Conservation (phyloP, 495 filamentous ascomycete species). For the Annulohypoxylon stygium region DNA sequence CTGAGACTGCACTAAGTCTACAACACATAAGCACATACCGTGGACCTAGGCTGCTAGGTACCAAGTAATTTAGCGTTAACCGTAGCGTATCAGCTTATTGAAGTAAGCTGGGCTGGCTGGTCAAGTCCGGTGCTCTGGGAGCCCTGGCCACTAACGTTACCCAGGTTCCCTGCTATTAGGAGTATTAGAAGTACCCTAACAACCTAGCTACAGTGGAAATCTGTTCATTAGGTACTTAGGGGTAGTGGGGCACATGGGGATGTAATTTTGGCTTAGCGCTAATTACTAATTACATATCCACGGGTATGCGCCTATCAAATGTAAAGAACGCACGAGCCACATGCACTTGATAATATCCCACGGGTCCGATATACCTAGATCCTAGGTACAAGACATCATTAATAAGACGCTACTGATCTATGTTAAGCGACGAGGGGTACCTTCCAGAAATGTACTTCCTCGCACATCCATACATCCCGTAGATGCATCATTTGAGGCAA, state of each 20-base stretch:
- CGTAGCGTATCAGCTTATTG: neutral
- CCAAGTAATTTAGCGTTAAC: neutral
- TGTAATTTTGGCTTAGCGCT: slow-evolving; percentile 6
- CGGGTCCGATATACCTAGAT: slow-evolving; percentile 6
- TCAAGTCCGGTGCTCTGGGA: slow-evolving; percentile 39
- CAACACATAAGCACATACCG: too few species aligned
- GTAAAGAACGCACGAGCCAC: slow-evolving; percentile 31
- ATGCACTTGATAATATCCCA: slow-evolving; percentile 4
- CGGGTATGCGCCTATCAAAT: slow-evolving; percentile 11
- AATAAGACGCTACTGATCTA: neutral
- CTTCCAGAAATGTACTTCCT: neutral
- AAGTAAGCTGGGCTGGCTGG: slow-evolving; percentile 9
- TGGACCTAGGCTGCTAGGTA: neutral
- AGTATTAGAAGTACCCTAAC: neutral
- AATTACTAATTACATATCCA: slow-evolving; percentile 18
- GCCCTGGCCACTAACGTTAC: slow-evolving; percentile 16
- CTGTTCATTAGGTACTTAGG: slow-evolving; percentile 14
- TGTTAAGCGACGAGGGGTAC: neutral
- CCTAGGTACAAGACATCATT: neutral
- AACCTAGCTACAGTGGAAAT: slow-evolving; percentile 1
- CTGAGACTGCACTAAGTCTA: too few species aligned
- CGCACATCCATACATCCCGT: neutral
- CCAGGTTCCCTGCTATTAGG: neutral
- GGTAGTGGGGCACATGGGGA: neutral
- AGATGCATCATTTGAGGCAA: slow-evolving; percentile 36